Evolutionary conservation across 768 basidiomycete genomes (phyloP), one percentile per base, ranked within the genome.

Genomic region (Kwoniella dendrophila): DNA sequence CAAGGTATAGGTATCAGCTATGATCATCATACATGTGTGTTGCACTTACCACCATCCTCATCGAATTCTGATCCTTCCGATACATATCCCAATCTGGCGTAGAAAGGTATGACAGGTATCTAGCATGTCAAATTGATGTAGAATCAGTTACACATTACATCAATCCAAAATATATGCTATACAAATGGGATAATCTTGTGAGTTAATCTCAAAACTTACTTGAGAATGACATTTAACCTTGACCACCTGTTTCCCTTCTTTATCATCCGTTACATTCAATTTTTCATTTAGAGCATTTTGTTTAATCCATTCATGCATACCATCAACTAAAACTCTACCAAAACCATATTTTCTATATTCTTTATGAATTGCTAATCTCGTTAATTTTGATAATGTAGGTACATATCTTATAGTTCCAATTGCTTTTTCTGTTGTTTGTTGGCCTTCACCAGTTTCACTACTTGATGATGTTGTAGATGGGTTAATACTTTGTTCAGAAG

Each of bases 11-110:
- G 4, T 16, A 53, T 40, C 40, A 7, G 20, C 5, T 1, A 54
- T 59, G 20, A 59, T 51, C 33, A 20, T 44, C 16, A 32, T 32
- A 27, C 43, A n/a, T 27, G 6, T 38, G 8, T 14, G 7, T 20
- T 43, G 8, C 5, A 71, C 74, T 68, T 50, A 78, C 76, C 74
- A 12, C 77, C 77, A 33, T 76, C 74, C 52, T 74, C 74, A 56
- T 76, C 70, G 38, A 74, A 78, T 38, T 61, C 62, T 11, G 63
- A 63, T 0, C 77, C 77, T 44, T 67, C 69, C 5, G 66, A n/a
- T 1, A 52, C 54, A 64, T 73, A 78, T 4, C 77, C 77, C 34
- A 70, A 27, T 57, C 61, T 70, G n/a, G 53, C 56, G 58, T 78
- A 78, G 33, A 73, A 75, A n/a, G 68, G 61, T 24, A 74, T 63